Evolutionary conservation across 2,329 filamentous ascomycete species (phyloP), one percentile per base, ranked within the genome.

Genomic region (Botrytis fabae): DNA sequence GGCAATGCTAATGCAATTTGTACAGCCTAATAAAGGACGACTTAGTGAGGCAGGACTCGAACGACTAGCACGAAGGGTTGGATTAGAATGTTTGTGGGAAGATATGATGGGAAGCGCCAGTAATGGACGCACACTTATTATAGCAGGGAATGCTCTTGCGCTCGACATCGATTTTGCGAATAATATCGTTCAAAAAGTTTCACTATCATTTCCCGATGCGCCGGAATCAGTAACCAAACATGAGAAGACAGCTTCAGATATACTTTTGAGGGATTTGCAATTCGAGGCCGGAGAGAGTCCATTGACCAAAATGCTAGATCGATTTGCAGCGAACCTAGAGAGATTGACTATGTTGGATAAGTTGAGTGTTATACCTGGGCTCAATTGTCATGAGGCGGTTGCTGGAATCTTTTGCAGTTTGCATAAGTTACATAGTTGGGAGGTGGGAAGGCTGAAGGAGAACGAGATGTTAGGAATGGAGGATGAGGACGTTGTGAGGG

Each of bases 361-460:
- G 77, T 85, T 95, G 70, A 94, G 92, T 81, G 86, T 89, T 35
- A 84, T 87, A 44, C 90, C 89, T 1, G 87, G 88, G 8, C 85
- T 95, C 12, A 93, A 93, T 77, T 93, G 93, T 80, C 92, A 93
- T 80, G 92, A 94, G 80, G 93, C 93, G 0, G 85, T 95, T 62
- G 89, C 89, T 6, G 92, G 92, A 4, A 85, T 97, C 9, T 93
- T 91, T 80, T 87, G 87, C 73, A 93, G 92, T 78, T 83, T 96
- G 74, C 85, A 87, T 74, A 90, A 86, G 77, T 83, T 97, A n/a
- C 89, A 92, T 78, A 85, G 89, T 63, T 92, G 92, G 85, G 93
- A 96, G 79, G 83, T 91, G 74, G 85, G 87, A 72, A 87, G 85
- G 75, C 80, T 90, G 44, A 85, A 85, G 16, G 84, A 86, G 73